Base-by-base conservation (phyloP, 2,329 filamentous ascomycete species). In the Fusarium hainanense region DNA sequence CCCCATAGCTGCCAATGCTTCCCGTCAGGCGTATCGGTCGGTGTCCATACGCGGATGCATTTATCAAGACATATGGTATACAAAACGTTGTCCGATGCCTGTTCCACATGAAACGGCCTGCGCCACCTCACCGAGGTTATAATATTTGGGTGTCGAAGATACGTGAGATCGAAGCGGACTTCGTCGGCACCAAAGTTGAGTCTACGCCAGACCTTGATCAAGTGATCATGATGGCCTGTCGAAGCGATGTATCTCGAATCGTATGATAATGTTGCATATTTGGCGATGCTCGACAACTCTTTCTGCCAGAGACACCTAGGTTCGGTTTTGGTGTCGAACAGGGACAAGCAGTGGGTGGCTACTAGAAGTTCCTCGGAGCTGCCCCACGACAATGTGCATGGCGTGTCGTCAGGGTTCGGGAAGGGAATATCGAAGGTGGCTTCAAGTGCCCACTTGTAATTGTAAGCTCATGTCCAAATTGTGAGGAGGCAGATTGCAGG, bases 141-240 rank as follows among this genome's bases (percentile, higher is more conserved):
- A 1, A 90, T 82, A 27, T 88, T 85, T 2, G 93, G 93, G 77
- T 99, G 96, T n/a, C 90, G 85, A 3, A 99, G 88, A 79, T 98
- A 98, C 28, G 90, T 90, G 74, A 97, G 90, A 74, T 98, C 95
- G 79, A 98, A 98, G 59, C 92, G 87, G 41, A 93, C 91, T 72
- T 97, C 92, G 61, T 93, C 91, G 1, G 89, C 87, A 16, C 93
- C 93, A 77, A 95, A 98, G 11, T 92, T 92, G 25, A 97, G 83
- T 55, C 95, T 88, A 68, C 94, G 89, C 96, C 97, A 99, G 74
- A 98, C 88, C 81, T 99, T 98, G 71, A 97, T 90, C 21, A 98
- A 82, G 54, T 91, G 87, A 79, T 98, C 96, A 76, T 93, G 89
- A 51, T 85, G 83, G 43, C 93, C 92, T 14, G 92, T 88, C 2